Base-by-base conservation (phyloP, 2,329 filamentous ascomycete genomes). In the Paracamarosporium sp. region DNA sequence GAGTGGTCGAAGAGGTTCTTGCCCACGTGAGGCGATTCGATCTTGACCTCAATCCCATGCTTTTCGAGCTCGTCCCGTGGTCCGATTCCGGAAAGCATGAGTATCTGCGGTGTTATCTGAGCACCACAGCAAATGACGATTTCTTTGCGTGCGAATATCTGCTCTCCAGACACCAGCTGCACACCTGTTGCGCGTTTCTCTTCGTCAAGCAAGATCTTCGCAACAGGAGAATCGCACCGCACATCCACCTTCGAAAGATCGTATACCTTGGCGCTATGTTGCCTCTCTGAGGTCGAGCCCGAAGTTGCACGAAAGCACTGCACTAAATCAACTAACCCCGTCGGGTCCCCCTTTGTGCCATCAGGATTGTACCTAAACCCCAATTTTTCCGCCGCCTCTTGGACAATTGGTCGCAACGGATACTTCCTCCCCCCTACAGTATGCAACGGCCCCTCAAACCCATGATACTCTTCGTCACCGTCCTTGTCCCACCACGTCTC, bases 51-150 rank as follows among this genome's bases (percentile, higher is more conserved):
- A 30, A 73, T 70, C 15, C 41, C 50, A 31, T 63, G 57, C 12
- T 60, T 47, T 1, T 38, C 1, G 3, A 74, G 65, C 13, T 65
- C 45, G 0, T 50, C 48, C 1, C 22, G 30, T 1, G 66, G 68
- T 3, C 78, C 76, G 35, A 78, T 69, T 5, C 76, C 77, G 5
- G 74, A 78, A 1, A 79, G 64, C 65, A 76, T 72, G 62, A 69
- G 61, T 1, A 72, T 54, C 53, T 81, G 78, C 0, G 78, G 79
- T 1, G 75, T 78, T 44, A 74, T 73, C 51, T 78, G 78, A 17
- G 65, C 50, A 25, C 64, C 62, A 2, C 76, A 78, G 0, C 76
- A 77, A 1, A 81, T 53, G 20, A 82, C 78, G 31, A 81, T 73
- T 62, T 81, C 79, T 38, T 78, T 77, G 64, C 62, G 43, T 8